Base-by-base conservation (phyloP, 345 rosid species). In the Brassica carinata region DNA sequence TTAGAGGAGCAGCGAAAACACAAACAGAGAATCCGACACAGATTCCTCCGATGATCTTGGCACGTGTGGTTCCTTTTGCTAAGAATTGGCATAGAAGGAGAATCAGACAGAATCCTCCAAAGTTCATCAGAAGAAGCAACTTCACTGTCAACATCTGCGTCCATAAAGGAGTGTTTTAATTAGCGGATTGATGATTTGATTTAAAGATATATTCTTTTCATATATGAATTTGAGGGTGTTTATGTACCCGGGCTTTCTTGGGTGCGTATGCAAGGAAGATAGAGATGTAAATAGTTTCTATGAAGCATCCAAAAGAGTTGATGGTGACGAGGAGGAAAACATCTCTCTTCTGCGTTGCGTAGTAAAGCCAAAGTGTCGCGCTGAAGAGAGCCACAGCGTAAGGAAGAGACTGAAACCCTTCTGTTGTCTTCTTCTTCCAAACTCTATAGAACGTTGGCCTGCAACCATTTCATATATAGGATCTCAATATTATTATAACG, bases 371-470 rank as follows among this genome's bases (percentile, higher is more conserved):
- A 40, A 89, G 79, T 90, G 87, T 86, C 18, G 94, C 87, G 73
- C 91, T 90, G 79, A 90, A 90, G 40, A 92, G 83, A 10, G 90
- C 85, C 7, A 85, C 87, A 55, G 85, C 77, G 40, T 90, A 92
- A 0, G 97, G 97, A 58, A 89, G 63, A 64, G 93, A 88, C 45
- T 89, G 90, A 69, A 90, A 92, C 30, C 88, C 97, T 86, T 92
- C 90, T 0, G 93, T 89, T 10, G 91, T 87, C 83, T 92, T 92
- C 82, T 86, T 88, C 89, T 85, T 92, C 67, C 79, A 82, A 11
- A 92, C 81, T 77, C 89, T 84, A 27, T 80, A 71, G 73, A 90
- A 90, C 10, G 97, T 90, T 77, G 97, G 91, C 58, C 97, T 92
- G 75, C 71, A 67, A 57, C 48, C 67, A 71, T 59, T 72, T 53